phyloP scores from a whole-genome alignment of 768 basidiomycete species.

The Naganishia friedmannii region DNA sequence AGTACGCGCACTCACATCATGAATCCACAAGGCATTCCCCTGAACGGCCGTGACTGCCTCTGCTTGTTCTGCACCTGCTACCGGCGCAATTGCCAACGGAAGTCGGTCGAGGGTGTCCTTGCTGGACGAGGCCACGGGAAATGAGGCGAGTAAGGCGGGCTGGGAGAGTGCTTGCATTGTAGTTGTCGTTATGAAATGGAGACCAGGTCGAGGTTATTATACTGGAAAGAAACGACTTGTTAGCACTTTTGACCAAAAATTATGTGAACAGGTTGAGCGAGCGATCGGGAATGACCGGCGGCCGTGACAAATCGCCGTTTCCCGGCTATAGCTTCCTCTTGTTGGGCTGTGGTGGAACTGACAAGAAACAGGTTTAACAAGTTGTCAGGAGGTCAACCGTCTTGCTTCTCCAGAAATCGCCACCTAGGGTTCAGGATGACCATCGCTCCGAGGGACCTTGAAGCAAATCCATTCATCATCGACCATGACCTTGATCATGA shows the following conservation, averaged over 20 bases:
- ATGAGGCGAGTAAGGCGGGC: conserved; percentile 45
- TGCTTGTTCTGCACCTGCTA: conserved; percentile 35
- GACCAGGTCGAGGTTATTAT: not conserved
- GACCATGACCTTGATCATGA: conserved; percentile 4
- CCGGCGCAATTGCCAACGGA: conserved; percentile 38
- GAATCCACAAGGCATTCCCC: conserved; percentile 51
- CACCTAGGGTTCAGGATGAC: not conserved
- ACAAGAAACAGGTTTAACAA: no score
- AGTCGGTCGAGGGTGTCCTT: conserved; percentile 33
- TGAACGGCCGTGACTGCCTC: conserved; percentile 48
- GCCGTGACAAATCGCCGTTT: not conserved
- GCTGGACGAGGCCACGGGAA: conserved; percentile 43
- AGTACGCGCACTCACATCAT: conserved; percentile 44
- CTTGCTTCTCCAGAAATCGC: no score
- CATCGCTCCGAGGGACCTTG: not conserved
- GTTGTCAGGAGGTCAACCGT: not conserved
- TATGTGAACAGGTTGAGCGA: not conserved
- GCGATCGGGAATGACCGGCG: not conserved
- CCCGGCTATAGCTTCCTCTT: no score
- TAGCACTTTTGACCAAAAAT: not conserved
- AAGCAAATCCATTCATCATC: conserved; percentile 20
- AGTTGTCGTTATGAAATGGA: not conserved
- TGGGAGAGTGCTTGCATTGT: conserved; percentile 27
- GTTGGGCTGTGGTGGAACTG: no score
- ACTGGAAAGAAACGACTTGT: not conserved